Evolutionary conservation across 2,329 filamentous ascomycete genomes (phyloP), one percentile per base, ranked within the genome.

Genomic region (Pseudogymnoascus sp.): DNA sequence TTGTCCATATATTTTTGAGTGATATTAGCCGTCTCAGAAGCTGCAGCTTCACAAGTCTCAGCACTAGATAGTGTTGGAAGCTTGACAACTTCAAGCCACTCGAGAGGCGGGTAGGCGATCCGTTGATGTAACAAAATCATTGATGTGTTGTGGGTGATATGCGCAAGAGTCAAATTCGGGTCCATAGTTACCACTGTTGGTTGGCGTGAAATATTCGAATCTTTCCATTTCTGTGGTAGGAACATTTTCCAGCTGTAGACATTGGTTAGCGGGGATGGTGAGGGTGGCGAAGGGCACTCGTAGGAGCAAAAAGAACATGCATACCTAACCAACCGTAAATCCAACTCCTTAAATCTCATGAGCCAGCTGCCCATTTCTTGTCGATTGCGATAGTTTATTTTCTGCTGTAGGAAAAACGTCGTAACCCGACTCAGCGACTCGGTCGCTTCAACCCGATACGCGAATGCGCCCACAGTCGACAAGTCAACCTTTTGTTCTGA

Each of bases 291-390:
- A 18, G 23, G 16, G 21, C 14, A 45, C 4, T 25, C 21, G 5
- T 23, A n/a, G 41, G 5, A 2, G 4, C 21, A 14, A n/a, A 45
- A 14, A 16, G 31, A 52, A 52, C n/a, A 35, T 5, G 4, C 25
- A 16, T 73, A 78, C 63, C 77, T 75, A 0, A 79, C 75, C 0
- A 79, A 69, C 0, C 76, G 75, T 1, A 79, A 64, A 63, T 80
- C 78, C 1, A 80, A 67, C 63, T 79, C 77, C 25, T 80, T 80
- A 68, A 80, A 80, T 4, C 77, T 67, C 5, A 73, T 77, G 2
- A 79, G 69, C 78, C 75, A 80, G 38, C 72, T 71, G 4, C 74
- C 69, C 9, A 78, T 72, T 41, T 78, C 74, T 4, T 75, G 72
- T 0, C 72, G 69, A 59, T 77, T 71, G 5, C 68, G 66, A 11